These are phyloP conservation scores for Cryphonectria carpinicola DNA, from an alignment of 2,329 filamentous ascomycete genomes.

Conservation along the genomic window DNA sequence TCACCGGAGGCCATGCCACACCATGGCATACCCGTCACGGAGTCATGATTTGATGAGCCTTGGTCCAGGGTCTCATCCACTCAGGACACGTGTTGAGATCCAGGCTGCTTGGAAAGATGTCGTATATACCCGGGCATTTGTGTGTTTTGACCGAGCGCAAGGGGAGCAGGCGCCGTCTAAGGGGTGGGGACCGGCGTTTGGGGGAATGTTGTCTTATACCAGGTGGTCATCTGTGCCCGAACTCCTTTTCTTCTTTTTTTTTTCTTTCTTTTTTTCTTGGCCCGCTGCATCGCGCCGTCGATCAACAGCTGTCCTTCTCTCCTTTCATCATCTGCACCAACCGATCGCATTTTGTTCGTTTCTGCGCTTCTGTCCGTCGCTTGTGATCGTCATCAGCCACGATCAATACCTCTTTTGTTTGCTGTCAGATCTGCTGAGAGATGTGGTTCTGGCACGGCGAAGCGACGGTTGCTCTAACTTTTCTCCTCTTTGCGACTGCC, in stretches of 20 bases:
- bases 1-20: constrained; percentile 60
- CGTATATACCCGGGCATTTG: constrained; percentile 40
- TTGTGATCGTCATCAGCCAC: constrained; percentile 60
- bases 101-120: constrained; percentile 30
- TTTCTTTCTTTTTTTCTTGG: not conserved
- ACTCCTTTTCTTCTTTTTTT: not conserved
- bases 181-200: constrained; percentile 20
- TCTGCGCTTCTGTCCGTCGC: constrained; percentile 42
- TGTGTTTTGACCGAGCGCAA: constrained; percentile 37
- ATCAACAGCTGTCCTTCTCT: constrained; percentile 19
- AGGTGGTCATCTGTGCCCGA: constrained; percentile 18
- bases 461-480: constrained; percentile 55
- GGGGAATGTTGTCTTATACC: constrained; percentile 26
- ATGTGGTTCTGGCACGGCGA: constrained; percentile 57
- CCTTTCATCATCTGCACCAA: constrained; percentile 20
- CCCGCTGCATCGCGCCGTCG: constrained; percentile 18
- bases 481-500: constrained; percentile 21
- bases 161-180: constrained; percentile 40
- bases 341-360: constrained; percentile 24
- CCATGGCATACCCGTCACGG: constrained; percentile 24
- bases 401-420: constrained; percentile 47
- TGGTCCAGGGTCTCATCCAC: constrained; percentile 12
- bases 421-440: constrained; percentile 55
- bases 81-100: constrained; percentile 19
- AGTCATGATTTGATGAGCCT: constrained; percentile 30